A percentile compares a stretch with the other conserved stretches of the same genome.
Conservation (phyloP, 148 eudicot species). For the Rhododendron simsii region DNA sequence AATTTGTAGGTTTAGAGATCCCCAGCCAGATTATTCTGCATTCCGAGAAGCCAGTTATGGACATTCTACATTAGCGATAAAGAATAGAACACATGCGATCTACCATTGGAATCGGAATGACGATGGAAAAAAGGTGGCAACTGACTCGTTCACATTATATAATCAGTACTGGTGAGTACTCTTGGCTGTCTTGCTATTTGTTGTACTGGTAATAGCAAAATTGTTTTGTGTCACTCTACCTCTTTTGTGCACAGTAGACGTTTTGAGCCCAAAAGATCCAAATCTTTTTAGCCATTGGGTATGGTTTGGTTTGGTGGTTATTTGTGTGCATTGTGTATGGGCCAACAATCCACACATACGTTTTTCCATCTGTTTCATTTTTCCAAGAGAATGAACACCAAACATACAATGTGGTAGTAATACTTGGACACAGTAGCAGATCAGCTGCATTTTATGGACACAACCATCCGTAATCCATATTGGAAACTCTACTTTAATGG, state of each 20-base stretch:
- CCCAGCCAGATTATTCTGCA: constrained; percentile 94
- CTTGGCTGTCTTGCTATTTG: neutral
- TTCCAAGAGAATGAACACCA: neutral
- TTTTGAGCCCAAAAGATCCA: neutral
- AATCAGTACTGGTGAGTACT: constrained; percentile 80
- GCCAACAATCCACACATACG: neutral
- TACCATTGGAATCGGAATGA: constrained; percentile 96
- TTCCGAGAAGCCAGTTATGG: constrained; percentile 96
- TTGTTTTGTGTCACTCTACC: neutral
- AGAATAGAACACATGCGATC: constrained; percentile 88
- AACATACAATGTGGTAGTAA: neutral
- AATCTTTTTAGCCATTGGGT: neutral
- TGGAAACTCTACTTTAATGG: neutral
- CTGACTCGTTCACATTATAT: constrained; percentile 56
- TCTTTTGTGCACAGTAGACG: neutral
- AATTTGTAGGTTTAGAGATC: constrained; percentile 67
- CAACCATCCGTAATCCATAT: neutral
- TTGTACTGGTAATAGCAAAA: neutral
- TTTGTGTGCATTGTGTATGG: neutral
- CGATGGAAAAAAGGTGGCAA: constrained; percentile 62
- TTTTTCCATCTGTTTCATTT: no score
- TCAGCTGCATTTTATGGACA: neutral
- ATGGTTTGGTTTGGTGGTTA: neutral
- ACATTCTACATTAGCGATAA: constrained; percentile 81
- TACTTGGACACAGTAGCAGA: neutral